Base-by-base conservation (phyloP, 768 basidiomycete species). In the Panaeolus cyanescens region DNA sequence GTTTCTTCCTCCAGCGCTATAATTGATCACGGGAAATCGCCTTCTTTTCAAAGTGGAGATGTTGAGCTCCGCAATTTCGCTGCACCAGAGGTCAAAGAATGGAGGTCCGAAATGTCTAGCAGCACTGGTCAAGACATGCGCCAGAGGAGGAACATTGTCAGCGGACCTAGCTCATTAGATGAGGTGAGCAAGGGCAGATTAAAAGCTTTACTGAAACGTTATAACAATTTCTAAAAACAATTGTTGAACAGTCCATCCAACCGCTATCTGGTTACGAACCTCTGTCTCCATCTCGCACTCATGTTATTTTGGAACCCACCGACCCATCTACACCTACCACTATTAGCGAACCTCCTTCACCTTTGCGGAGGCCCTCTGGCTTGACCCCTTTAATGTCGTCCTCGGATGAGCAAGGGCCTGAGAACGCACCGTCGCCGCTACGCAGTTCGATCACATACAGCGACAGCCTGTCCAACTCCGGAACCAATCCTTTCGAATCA, bases 11-110 rank as follows among this genome's bases (percentile, higher is more conserved):
- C 56, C 9, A 58, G 42, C 20, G 34, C 32, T 45, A 50, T 39
- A 59, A 30, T 56, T 56, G 42, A 60, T 36, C 39, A 53, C 61
- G n/a, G 58, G 59, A 60, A 56, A 33, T 31, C 60, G 56, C 50
- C 60, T 1, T 68, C 71, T 59, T 70, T 56, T 15, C 70, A 20
- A 32, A 59, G 40, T 42, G 32, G 39, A 31, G 64, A 62, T 17
- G 61, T 84, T 28, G 86, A 87, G 67, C 74, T 90, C 4, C 83
- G 85, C 42, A 76, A 78, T n/a, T 74, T 87, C 40, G 76, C 80
- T 42, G 76, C 82, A 5, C 75, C 69, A 55, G 85, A 87, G 64
- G 77, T 84, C 10, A 73, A 75, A 19, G 82, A 83, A 71, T 86
- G 87, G 87, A 74, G 84, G 59, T 77, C 71, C 12, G 74, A 80